Conservation (phyloP, 1,284 basidiomycete species). For the Apiotrichum akiyoshidainum region DNA sequence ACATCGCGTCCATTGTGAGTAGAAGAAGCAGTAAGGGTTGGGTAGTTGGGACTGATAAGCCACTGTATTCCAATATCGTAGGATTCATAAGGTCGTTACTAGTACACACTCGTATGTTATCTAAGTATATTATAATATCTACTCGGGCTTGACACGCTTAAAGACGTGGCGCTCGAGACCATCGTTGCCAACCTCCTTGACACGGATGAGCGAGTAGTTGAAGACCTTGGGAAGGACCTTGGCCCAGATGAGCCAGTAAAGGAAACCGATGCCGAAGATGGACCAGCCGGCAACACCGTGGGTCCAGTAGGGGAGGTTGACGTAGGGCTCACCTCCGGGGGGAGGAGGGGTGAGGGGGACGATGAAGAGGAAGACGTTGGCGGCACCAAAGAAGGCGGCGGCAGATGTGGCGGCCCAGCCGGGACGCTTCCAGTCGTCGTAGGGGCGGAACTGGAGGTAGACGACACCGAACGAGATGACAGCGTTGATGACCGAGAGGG, state of each 20-base stretch:
- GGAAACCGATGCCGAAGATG: conserved; percentile 23
- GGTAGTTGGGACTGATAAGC: no score
- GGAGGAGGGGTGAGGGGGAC: conserved; percentile 17
- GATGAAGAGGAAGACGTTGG: conserved; percentile 21
- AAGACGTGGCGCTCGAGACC: conserved; percentile 17
- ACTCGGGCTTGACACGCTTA: conserved; percentile 6
- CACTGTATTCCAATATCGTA: no score
- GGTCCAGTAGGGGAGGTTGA: conserved; percentile 20
- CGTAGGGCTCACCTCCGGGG: conserved; percentile 16
- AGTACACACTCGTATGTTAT: no score
- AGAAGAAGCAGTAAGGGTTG: no score
- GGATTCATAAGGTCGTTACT: no score
- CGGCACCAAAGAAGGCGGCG: conserved; percentile 16
- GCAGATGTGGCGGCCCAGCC: conserved; percentile 2
- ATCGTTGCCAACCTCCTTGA: conserved; percentile 13
- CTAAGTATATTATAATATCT: no score
- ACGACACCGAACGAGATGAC: conserved; percentile 20
- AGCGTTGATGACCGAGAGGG: conserved; percentile 18
- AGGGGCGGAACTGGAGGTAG: conserved; percentile 16
- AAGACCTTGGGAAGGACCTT: conserved; percentile 18
- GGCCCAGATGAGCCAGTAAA: conserved; percentile 26
- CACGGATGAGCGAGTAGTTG: conserved; percentile 17
- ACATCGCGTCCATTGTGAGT: no score
- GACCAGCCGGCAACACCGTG: conserved; percentile 21
- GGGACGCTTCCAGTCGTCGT: conserved; percentile 14